Evolutionary conservation across 1,139 yeast genomes (phyloP), one percentile per base, ranked within the genome.

Genomic region (Hansenula anomala): DNA sequence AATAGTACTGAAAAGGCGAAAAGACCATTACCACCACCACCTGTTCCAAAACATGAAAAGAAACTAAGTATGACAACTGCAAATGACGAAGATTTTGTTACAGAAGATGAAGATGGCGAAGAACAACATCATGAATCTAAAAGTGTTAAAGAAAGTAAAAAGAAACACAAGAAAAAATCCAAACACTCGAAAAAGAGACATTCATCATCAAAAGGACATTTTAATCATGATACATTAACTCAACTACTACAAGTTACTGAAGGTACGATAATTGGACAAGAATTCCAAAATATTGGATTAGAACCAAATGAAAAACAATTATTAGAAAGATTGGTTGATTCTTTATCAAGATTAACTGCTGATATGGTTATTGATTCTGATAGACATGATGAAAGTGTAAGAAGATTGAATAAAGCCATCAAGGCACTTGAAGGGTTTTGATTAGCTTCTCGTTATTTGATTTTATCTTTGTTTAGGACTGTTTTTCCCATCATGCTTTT

Each of bases 281-380:
- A 86, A 49, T 84, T 89, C 55, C 78, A 80, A 36, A 78, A 77
- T 41, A 64, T 89, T 44, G 86, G 85, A 36, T 69, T 89, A 45
- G 90, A 94, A 4, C 64, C 74, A 0, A 81, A 81, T 45, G 96
- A 89, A 57, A 84, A 85, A 49, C 83, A 78, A 49, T 67, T 89
- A 38, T 70, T 90, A 37, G 96, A 89, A 56, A 81, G 87, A 60
- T 78, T 90, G 35, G 85, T 90, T 6, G 95, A 88, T 54, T 82
- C 95, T 2, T 67, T 90, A 41, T 82, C 94, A 18, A 71, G 94
- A 51, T 71, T 90, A 44, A 87, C 95, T 4, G 86, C 90, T 41
- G 96, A 89, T 57, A 89, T 90, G 86, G 82, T 87, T 39, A 61
- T 86, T 39, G 96, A 90, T 59, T 86, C 85, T 31, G 78, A 76